Conservation (phyloP, 371 early-diverging fungal species). For the Mortierella sp. region DNA sequence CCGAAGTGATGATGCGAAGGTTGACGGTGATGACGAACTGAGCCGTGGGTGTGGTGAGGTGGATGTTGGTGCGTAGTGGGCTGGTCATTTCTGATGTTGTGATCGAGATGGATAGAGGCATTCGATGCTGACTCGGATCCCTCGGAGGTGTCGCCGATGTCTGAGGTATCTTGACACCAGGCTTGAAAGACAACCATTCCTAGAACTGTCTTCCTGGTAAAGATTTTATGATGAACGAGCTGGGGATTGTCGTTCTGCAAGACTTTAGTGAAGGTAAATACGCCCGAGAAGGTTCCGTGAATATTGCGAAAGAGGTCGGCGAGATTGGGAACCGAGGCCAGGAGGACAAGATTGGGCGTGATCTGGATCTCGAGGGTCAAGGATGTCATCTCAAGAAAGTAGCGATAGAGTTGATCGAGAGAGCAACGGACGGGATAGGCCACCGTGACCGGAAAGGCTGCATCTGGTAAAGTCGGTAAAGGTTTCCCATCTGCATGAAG, state of each 20-base stretch:
- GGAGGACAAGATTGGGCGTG: constrained; percentile 29
- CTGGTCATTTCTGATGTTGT: neutral
- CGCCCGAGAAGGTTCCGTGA: constrained; percentile 52
- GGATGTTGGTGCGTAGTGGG: constrained; percentile 1
- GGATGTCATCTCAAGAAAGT: constrained; percentile 43
- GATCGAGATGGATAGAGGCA: constrained; percentile 14
- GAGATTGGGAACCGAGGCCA: constrained; percentile 41
- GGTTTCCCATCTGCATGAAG: constrained; percentile 26
- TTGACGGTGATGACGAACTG: neutral
- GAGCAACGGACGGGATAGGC: constrained; percentile 53
- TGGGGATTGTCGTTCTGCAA: constrained; percentile 24
- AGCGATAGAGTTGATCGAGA: constrained; percentile 37
- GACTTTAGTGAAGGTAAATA: constrained; percentile 36
- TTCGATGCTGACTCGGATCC: constrained; percentile 38
- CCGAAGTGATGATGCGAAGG: neutral
- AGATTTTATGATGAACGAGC: constrained; percentile 15
- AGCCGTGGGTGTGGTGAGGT: constrained; percentile 12
- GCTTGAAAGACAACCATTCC: constrained; percentile 56
- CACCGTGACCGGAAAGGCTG: constrained; percentile 43
- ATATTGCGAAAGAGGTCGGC: constrained; percentile 42
- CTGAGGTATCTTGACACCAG: constrained; percentile 53
- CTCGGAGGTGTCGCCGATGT: constrained; percentile 49
- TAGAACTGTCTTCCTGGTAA: constrained; percentile 23
- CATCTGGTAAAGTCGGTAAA: constrained; percentile 40
- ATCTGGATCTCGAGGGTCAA: constrained; percentile 47